Conservation (phyloP, 148 eudicot species). For the Amaranthus cruentus region DNA sequence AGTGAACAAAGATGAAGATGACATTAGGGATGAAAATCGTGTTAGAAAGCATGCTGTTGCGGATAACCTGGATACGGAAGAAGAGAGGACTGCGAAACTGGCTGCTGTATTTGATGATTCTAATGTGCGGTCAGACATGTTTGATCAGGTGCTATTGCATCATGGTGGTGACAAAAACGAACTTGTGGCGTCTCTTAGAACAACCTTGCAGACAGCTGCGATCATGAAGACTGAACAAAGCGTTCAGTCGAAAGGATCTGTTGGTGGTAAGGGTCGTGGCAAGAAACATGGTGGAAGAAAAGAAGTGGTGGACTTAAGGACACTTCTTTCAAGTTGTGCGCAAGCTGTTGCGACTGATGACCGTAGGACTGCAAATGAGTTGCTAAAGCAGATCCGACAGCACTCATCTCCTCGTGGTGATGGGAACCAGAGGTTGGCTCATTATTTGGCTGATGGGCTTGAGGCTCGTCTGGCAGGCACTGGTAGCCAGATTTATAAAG, state of each 20-base stretch:
- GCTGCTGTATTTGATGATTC: slow-evolving; percentile 50
- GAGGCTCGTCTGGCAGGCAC: slow-evolving; percentile 70
- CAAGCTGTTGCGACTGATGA: slow-evolving; percentile 64
- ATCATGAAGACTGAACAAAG: slow-evolving; percentile 30
- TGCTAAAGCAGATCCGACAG: slow-evolving; percentile 47
- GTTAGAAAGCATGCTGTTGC: slow-evolving; percentile 45
- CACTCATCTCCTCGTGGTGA: slow-evolving; percentile 62
- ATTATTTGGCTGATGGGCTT: slow-evolving; percentile 57
- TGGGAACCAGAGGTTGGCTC: slow-evolving; percentile 59
- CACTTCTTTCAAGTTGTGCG: slow-evolving; percentile 56
- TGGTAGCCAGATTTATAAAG: slow-evolving; percentile 53
- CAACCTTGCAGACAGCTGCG: slow-evolving; percentile 32
- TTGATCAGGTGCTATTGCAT: slow-evolving; percentile 53
- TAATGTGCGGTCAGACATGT: slow-evolving; percentile 44
- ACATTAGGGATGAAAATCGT: slow-evolving; percentile 19
- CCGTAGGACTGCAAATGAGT: slow-evolving; percentile 37
- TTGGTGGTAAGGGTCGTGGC: slow-evolving; percentile 35
- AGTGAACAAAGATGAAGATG: slow-evolving; percentile 21
- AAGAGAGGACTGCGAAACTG: slow-evolving; percentile 51
- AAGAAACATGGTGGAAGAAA: slow-evolving; percentile 38
- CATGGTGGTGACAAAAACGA: slow-evolving; percentile 38
- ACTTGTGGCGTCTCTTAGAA: slow-evolving; percentile 36
- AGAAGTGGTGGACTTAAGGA: slow-evolving; percentile 52
- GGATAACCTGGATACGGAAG: slow-evolving; percentile 32
- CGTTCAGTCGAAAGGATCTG: slow-evolving; percentile 27